Base-by-base conservation (phyloP, 2,329 filamentous ascomycete genomes). In the Cladorrhinum sp. region DNA sequence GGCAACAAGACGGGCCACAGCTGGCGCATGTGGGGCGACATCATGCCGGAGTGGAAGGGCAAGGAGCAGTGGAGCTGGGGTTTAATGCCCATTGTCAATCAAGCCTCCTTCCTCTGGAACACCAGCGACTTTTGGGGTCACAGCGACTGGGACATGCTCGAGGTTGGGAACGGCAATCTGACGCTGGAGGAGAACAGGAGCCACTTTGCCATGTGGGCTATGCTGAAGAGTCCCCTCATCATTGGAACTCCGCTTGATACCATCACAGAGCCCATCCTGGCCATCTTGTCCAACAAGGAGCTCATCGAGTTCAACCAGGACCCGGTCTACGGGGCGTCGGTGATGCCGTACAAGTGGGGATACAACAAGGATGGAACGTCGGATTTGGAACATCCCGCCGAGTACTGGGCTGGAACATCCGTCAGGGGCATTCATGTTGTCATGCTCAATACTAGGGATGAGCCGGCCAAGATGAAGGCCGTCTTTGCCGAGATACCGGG, bases 141-240 rank as follows among this genome's bases (percentile, higher is more conserved):
- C 64, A 78, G 77, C 4, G 81, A 85, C 62, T 73, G 75, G 10
- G 80, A 83, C 57, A 81, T 82, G 75, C 74, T 77, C 7, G 79
- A 82, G 65, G 73, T 83, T 6, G 80, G 81, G 22, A 83, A 82
- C 65, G 77, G 75, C 0, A 70, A 78, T 20, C 68, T 83, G 50
- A 80, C 77, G 0, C 38, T 71, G 0, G 74, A 73, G 1, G 79
- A 84, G 71, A 76, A 76, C 29, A 72, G 79, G 18, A 76, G 77
- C 2, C 80, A 83, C 64, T 83, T 83, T 65, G 77, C 78, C 3
- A 67, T 83, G 3, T 84, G 81, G 81, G 78, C 77, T 0, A 74
- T 74, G 1, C 75, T 83, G 71, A 82, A 81, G 67, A 75, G 74
- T 4, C 80, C 80, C 0, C 65, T 84, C 18, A 74, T 83, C 24